These are phyloP conservation scores for Dalbergia cochinchinensis DNA, from an alignment of 306 rosid species.

Conservation along the genomic window DNA sequence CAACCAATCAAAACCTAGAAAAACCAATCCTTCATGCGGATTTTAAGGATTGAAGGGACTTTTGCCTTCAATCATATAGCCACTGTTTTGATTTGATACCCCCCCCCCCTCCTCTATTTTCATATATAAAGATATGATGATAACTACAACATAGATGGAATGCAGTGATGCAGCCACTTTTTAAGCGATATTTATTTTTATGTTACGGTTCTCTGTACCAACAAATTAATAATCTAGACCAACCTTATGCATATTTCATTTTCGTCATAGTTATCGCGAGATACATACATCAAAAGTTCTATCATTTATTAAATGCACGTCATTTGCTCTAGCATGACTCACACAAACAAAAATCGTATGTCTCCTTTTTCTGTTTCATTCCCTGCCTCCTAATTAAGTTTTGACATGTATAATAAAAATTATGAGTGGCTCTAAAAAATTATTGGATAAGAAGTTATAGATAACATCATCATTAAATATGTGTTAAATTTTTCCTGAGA, in stretches of 20 bases:
- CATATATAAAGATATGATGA: constrained; percentile 14
- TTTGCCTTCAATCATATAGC: constrained; percentile 24
- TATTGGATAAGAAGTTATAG: too few species aligned
- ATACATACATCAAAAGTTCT: background rate
- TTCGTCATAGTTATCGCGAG: background rate
- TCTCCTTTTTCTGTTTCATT: too few species aligned
- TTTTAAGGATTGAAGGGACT: constrained; percentile 30
- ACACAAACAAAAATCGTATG: too few species aligned
- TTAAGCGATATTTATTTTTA: background rate
- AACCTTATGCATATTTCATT: background rate
- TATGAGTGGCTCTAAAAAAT: too few species aligned
- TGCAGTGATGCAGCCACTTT: constrained; percentile 7
- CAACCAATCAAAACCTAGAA: constrained; percentile 44
- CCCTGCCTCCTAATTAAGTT: too few species aligned
- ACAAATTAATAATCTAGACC: background rate
- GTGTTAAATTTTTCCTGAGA: too few species aligned
- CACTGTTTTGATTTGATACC: constrained; percentile 18
- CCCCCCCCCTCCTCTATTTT: background rate
- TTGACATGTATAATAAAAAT: too few species aligned
- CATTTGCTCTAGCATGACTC: too few species aligned
- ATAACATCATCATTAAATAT: too few species aligned
- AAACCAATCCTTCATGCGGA: constrained; percentile 43
- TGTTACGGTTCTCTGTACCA: constrained; percentile 24
- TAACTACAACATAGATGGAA: constrained; percentile 13
- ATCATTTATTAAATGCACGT: background rate